Base-by-base conservation (phyloP, 768 basidiomycete genomes). In the Leccinum disarticulatum region DNA sequence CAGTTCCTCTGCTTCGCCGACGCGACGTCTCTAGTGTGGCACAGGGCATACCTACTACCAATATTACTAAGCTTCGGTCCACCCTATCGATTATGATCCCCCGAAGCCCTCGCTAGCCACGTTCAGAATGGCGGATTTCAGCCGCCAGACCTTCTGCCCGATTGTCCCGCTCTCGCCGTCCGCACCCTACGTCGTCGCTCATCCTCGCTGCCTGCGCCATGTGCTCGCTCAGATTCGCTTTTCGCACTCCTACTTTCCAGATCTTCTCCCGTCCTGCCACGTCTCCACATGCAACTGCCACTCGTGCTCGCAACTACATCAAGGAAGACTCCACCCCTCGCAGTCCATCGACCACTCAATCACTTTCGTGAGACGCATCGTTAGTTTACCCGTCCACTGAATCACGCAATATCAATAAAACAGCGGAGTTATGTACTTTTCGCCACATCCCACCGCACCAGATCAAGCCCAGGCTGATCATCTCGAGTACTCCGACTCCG, bases 171-270 rank as follows among this genome's bases (percentile, higher is more conserved):
- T 28, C 64, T 50, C 54, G 48, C 52, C 57, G 43, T 55, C 56
- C 52, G 52, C 19, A 33, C 10, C 30, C 27, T 52, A 15, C 62
- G 54, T 54, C 28, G 59, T 59, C 58, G 49, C 55, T 58, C 57
- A 36, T 56, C 67, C 58, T 62, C 57, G 64, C 43, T 61, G 47
- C 59, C 61, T 67, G 62, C 57, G 62, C 70, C 69, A 73, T 70
- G 69, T 71, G 71, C 52, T 38, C 59, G 8, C 55, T 53, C 58
- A 70, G 69, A 70, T 73, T 73, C 69, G 64, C 67, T 69, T 61
- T 64, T 51, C 50, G 19, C 55, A 13, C 38, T 0, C 36, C 55
- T 57, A 54, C 49, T 61, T 36, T 59, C 28, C 55, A 66, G 68
- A 70, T 70, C 70, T 73, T 70, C 69, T 58, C 52, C 28, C 49